Percentiles rank a stretch among this genome's conserved stretches.
These are phyloP conservation scores for Aspergillus sp. DNA, from an alignment of 2,329 filamentous ascomycete genomes.

Conservation along the genomic window DNA sequence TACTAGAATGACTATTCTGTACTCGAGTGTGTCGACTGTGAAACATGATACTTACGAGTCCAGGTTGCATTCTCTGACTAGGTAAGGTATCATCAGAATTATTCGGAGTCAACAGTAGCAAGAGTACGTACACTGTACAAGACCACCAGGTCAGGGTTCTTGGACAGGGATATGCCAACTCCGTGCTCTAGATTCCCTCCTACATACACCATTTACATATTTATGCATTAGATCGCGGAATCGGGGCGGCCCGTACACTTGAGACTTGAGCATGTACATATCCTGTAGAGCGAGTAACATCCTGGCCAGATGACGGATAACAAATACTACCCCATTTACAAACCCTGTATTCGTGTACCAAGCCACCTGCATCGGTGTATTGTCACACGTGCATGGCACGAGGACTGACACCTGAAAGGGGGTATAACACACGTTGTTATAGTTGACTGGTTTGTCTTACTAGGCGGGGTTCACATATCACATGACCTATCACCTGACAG, in stretches of 20 bases:
- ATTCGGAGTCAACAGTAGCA: not conserved
- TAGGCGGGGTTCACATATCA: not conserved
- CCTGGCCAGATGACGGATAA: too few species aligned
- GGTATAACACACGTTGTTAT: not conserved
- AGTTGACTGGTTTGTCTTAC: not conserved
- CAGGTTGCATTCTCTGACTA: not conserved
- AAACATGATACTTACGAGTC: not conserved
- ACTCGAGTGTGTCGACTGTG: not conserved
- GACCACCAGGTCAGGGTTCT: too few species aligned
- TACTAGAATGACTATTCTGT: not conserved
- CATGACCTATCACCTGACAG: not conserved
- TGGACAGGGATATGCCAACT: too few species aligned
- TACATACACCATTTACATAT: not conserved
- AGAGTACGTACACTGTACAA: slow-evolving; percentile 4
- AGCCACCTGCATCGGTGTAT: too few species aligned
- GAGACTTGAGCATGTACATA: slow-evolving; percentile 12
- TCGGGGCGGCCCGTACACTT: slow-evolving; percentile 20
- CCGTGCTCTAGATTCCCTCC: too few species aligned
- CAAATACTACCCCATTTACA: too few species aligned
- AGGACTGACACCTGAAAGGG: too few species aligned
- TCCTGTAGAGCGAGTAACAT: slow-evolving; percentile 13
- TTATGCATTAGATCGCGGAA: slow-evolving; percentile 26
- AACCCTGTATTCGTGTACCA: too few species aligned
- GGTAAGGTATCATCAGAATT: not conserved
- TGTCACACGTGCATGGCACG: too few species aligned